Evolutionary conservation across 148 eudicot genomes (phyloP).

Genomic region (Cornus controversa): DNA sequence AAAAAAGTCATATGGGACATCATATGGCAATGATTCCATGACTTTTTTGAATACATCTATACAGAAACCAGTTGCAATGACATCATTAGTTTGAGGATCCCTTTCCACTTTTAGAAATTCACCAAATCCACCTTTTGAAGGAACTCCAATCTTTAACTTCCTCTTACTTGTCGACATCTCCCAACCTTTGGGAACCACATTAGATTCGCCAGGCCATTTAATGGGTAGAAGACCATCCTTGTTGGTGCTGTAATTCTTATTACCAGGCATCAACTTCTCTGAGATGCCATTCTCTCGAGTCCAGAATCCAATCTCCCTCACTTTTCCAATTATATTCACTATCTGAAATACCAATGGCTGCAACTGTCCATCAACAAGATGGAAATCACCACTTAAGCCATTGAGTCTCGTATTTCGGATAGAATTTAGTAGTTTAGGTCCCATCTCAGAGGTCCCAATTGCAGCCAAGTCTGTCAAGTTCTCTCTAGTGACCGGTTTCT

Average conservation of each 20-base stretch:
- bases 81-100: slow-evolving; percentile 17
- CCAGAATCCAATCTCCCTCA: slow-evolving; percentile 56
- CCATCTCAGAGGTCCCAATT: slow-evolving; percentile 44
- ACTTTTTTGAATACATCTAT: slow-evolving; percentile 50
- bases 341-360: slow-evolving; percentile 33
- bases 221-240: slow-evolving; percentile 36
- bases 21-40: slow-evolving; percentile 32
- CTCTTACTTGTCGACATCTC: slow-evolving; percentile 35
- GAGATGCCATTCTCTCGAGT: slow-evolving; percentile 39
- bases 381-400: slow-evolving; percentile 63
- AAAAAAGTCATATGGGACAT: slow-evolving; percentile 22
- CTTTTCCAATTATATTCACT: slow-evolving; percentile 43
- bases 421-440: slow-evolving; percentile 36
- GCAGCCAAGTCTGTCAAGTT: slow-evolving; percentile 36
- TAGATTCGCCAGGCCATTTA: slow-evolving; percentile 62
- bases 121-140: slow-evolving; percentile 23
- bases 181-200: slow-evolving; percentile 56
- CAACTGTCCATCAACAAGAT: slow-evolving; percentile 41
- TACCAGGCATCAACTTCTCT: slow-evolving; percentile 9
- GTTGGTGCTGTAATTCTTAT: slow-evolving; percentile 13
- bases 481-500: slow-evolving; percentile 7
- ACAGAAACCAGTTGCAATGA: slow-evolving; percentile 40
- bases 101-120: slow-evolving; percentile 38
- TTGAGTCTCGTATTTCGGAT: slow-evolving; percentile 31
- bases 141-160: slow-evolving; percentile 47